Evolutionary conservation across 2,329 filamentous ascomycete species (phyloP), one percentile per base, ranked within the genome.

Genomic region (Sclerotiophoma versabilis): DNA sequence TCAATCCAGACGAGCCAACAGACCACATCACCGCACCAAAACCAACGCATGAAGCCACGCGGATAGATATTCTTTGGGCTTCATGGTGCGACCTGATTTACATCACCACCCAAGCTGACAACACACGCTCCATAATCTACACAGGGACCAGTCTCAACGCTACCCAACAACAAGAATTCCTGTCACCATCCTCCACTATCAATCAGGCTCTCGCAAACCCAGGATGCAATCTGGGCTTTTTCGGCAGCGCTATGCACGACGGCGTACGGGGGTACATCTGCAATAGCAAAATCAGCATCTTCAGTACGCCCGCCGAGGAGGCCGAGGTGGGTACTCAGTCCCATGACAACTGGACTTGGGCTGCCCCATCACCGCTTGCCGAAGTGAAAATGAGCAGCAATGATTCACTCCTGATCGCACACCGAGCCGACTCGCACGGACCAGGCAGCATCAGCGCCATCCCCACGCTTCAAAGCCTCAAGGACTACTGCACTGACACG

Each of bases 31-130:
- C n/a, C n/a, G n/a, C n/a, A n/a, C n/a, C n/a, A n/a, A n/a, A n/a
- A n/a, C n/a, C n/a, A n/a, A n/a, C n/a, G n/a, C n/a, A n/a, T n/a
- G n/a, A n/a, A n/a, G n/a, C n/a, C n/a, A n/a, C n/a, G n/a, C n/a
- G n/a, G n/a, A n/a, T n/a, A n/a, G n/a, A n/a, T 0, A 20, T 54
- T 7, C 5, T 45, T 2, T 74, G 70, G 69, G 41, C 57, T 15
- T 72, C 70, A 19, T 74, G 71, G 71, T 73, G 70, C 47, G 71
- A 74, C 49, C 43, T 51, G 5, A 39, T 65, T 10, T 48, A 68
- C 12, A 52, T 51, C 0, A 30, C 52, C 12, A 12, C 14, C 27
- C 25, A 51, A 23, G 4, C 17, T 10, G 23, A 27, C 17, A 33
- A 29, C 9, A n/a, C 6, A 5, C 52, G 44, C 37, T 39, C 33